Base-by-base conservation (phyloP, 192 early-diverging fungal species). In the Podila minutissima region DNA sequence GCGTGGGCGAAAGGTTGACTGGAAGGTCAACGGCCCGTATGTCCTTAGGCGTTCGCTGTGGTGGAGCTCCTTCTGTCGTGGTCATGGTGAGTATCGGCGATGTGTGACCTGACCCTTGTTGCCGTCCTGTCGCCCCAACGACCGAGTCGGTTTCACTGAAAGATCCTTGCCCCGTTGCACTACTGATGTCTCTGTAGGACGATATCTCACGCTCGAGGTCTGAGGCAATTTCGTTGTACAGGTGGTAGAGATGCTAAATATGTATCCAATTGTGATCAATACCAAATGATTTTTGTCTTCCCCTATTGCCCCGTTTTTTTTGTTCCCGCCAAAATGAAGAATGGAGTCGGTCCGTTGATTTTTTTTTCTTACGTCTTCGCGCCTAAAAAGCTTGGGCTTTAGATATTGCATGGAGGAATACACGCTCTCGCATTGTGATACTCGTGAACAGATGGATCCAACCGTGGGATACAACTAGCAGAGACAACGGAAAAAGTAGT, bases 361-460 rank as follows among this genome's bases (percentile, higher is more conserved):
- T n/a, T 41, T 41, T 41, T 13, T n/a, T 19, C 70, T 32, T 81
- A 81, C 77, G 26, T 81, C 77, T 51, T 81, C 77, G 58, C 77
- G 55, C 15, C 77, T 46, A 10, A 81, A 81, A 33, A 81, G 58
- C 49, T 73, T 81, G 6, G 77, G 77, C 57, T 81, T 81, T 0
- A 81, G 35, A 26, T 71, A 81, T 51, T 81, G 77, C 67, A 81
- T 64, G 3, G 77, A 81, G 28, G 57, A 73, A 26, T 81, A 81
- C 5, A 81, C 37, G 20, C 77, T 38, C 53, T 81, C 77, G 11
- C 66, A 72, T 38, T 81, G 77, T 8, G 72, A 49, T n/a, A 81
- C 32, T 33, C 67, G 67, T 12, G 77, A 81, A n/a, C 77, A 81
- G 59, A 81, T 69, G 13, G 66, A 73, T 2, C 71, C 77, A 0